A percentile compares a stretch with the other conserved stretches of the same genome.
phyloP scores from a whole-genome alignment of 2,329 filamentous ascomycete species.

The Stagonosporopsis cucurbitacearum region DNA sequence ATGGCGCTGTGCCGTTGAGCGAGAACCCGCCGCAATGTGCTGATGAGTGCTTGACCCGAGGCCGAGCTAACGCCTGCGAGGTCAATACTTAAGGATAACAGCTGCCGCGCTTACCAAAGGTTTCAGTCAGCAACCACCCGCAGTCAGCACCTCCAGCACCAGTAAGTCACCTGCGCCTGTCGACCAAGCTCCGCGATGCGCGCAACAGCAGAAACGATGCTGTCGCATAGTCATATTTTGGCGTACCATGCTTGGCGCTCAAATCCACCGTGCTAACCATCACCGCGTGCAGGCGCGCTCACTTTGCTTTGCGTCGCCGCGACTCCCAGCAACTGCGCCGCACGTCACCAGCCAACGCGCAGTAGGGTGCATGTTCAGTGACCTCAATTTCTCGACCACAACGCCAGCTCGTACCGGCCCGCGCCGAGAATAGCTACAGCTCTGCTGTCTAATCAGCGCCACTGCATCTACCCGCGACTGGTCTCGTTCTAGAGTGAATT shows the following conservation, averaged over 20 bases:
- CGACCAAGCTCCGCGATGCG: slow-evolving; percentile 4
- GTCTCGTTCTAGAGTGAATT: slow-evolving; percentile 11
- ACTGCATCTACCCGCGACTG: slow-evolving; percentile 11
- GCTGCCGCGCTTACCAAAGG: slow-evolving; percentile 8
- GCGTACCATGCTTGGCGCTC: slow-evolving; percentile 7
- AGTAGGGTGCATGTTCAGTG: slow-evolving; percentile 1
- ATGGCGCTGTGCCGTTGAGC: slow-evolving; percentile 5
- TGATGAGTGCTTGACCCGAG: slow-evolving; percentile 3
- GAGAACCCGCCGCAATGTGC: slow-evolving; percentile 6
- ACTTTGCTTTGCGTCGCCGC: slow-evolving; percentile 6
- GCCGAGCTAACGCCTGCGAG: neutral
- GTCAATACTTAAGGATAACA: slow-evolving; percentile 5
- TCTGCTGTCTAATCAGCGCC: slow-evolving; percentile 11
- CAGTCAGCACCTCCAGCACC: slow-evolving; percentile 17
- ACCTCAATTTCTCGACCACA: slow-evolving; percentile 6
- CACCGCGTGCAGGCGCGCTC: slow-evolving; percentile 9
- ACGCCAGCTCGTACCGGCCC: slow-evolving; percentile 11
- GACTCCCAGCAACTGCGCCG: slow-evolving; percentile 8
- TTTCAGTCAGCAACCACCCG: slow-evolving; percentile 9
- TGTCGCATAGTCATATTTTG: too few species aligned
- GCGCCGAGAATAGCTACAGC: slow-evolving; percentile 10
- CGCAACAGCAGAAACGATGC: slow-evolving; percentile 8
- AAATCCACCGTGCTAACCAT: slow-evolving; percentile 5
- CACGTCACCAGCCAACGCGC: slow-evolving; percentile 12
- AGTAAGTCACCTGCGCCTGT: slow-evolving; percentile 25